phyloP scores from a whole-genome alignment of 352 stramenopile genomes.

The Phytophthora nicotianae region DNA sequence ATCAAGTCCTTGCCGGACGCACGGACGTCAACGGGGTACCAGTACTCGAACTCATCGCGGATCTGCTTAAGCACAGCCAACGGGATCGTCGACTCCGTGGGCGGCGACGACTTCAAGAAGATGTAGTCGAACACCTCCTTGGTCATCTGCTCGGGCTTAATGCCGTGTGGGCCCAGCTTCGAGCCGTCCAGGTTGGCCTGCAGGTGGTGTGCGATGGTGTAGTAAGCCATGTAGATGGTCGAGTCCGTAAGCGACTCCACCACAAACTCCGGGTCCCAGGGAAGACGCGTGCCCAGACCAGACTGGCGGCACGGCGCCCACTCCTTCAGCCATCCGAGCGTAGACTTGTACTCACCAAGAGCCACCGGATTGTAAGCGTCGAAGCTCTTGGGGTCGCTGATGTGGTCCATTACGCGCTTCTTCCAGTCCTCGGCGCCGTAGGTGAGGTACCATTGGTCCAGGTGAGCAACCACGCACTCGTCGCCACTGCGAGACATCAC shows the following conservation, averaged over 20 bases:
- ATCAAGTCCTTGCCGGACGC: constrained; percentile 97
- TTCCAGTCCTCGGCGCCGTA: constrained; percentile 99
- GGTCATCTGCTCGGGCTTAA: constrained; percentile 89
- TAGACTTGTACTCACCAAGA: constrained; percentile 96
- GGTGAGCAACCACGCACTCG: constrained; percentile 99
- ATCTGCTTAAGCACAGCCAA: constrained; percentile 93
- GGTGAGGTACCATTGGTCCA: constrained; percentile 99
- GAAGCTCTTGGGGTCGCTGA: constrained; percentile 93
- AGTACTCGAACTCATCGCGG: constrained; percentile 98
- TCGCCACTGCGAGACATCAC: constrained; percentile 98
- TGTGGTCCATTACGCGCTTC: constrained; percentile 94
- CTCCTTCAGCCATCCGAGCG: constrained; percentile 99
- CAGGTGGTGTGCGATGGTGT: constrained; percentile 98
- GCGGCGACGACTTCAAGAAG: constrained; percentile 92
- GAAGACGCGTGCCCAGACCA: constrained; percentile 95
- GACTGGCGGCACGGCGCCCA: constrained; percentile 99
- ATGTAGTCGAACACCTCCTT: constrained; percentile 99
- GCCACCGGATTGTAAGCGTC: constrained; percentile 94
- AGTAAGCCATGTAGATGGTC: constrained; percentile 99
- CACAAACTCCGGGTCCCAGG: constrained; percentile 99
- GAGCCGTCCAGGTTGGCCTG: constrained; percentile 96
- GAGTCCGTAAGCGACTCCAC: constrained; percentile 99
- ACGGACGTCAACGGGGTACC: constrained; percentile 99
- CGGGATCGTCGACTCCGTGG: constrained; percentile 88
- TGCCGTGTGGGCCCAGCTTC: constrained; percentile 84